A percentile compares a stretch with the other conserved stretches of the same genome.
Evolutionary conservation across 768 basidiomycete genomes (phyloP).

Genomic region (Psilocybe cyanescens): DNA sequence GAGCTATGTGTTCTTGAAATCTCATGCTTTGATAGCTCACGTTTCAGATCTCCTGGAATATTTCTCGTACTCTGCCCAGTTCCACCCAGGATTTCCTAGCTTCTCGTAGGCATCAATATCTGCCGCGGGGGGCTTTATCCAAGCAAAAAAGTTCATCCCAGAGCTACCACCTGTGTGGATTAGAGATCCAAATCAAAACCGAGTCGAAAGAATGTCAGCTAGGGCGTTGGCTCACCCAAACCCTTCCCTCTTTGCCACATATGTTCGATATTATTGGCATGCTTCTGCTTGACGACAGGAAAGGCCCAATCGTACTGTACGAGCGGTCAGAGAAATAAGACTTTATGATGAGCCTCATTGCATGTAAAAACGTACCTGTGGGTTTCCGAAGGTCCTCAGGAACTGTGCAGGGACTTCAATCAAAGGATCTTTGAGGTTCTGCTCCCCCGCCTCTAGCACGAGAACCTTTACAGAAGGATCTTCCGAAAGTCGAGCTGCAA

Average conservation of each 20-base stretch:
- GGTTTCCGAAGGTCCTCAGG: slow-evolving; percentile 28
- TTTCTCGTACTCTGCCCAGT: slow-evolving; percentile 46
- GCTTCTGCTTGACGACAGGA: slow-evolving; percentile 31
- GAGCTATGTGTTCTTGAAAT: neutral
- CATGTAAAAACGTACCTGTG: slow-evolving; percentile 23
- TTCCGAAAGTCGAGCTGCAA: slow-evolving; percentile 9
- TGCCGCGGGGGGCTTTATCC: slow-evolving; percentile 33
- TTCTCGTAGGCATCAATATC: slow-evolving; percentile 43
- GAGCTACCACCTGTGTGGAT: slow-evolving; percentile 43
- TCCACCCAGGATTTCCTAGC: slow-evolving; percentile 61
- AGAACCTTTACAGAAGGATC: slow-evolving; percentile 12
- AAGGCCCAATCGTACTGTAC: slow-evolving; percentile 41
- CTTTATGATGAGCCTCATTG: no score
- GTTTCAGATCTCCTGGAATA: slow-evolving; percentile 42
- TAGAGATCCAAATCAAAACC: neutral
- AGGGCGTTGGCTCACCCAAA: slow-evolving; percentile 23
- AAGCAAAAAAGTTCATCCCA: slow-evolving; percentile 45
- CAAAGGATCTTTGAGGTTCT: slow-evolving; percentile 35
- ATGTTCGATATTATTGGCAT: slow-evolving; percentile 27
- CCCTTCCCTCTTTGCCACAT: slow-evolving; percentile 37
- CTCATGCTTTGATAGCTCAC: slow-evolving; percentile 24
- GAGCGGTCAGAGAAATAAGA: no score
- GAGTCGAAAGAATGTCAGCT: no score
- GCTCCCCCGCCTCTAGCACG: slow-evolving; percentile 33
- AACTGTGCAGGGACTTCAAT: slow-evolving; percentile 37